phyloP scores from a whole-genome alignment of 495 filamentous ascomycete species.

The Neurospora pannonica region DNA sequence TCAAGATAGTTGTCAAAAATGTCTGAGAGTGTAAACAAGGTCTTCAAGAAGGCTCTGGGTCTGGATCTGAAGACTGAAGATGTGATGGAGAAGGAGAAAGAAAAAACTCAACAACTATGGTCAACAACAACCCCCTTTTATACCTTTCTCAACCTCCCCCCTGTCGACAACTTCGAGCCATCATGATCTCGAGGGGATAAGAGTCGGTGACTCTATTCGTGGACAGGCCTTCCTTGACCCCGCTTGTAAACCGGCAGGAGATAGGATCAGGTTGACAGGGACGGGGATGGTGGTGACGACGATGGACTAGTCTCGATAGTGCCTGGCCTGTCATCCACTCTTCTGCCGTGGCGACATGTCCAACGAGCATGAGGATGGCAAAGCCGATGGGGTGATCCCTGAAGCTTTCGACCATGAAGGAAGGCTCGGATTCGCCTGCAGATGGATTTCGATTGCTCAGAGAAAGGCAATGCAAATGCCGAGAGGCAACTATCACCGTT shows the following conservation, averaged over 20 bases:
- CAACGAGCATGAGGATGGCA: constrained; percentile 24
- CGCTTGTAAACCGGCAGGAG: constrained; percentile 30
- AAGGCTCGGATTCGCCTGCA: constrained; percentile 28
- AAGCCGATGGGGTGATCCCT: constrained; percentile 28
- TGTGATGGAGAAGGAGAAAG: constrained; percentile 49
- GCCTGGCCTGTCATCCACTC: constrained; percentile 31
- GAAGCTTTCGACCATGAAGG: constrained; percentile 21
- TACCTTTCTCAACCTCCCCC: constrained; percentile 39
- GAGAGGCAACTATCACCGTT: constrained; percentile 25
- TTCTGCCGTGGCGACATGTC: constrained; percentile 44
- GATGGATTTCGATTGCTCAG: constrained; percentile 35
- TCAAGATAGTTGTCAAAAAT: neutral
- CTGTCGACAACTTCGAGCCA: constrained; percentile 17
- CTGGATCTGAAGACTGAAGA: constrained; percentile 24
- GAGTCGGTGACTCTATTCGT: constrained; percentile 39
- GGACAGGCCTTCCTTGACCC: constrained; percentile 31
- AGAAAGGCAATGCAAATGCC: constrained; percentile 34
- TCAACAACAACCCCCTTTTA: constrained; percentile 49
- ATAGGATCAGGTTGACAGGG: constrained; percentile 16
- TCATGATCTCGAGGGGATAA: constrained; percentile 38
- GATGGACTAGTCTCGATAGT: constrained; percentile 16
- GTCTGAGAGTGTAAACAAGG: constrained; percentile 5
- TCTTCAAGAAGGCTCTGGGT: constrained; percentile 4
- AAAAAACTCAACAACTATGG: constrained; percentile 28
- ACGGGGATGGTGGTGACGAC: constrained; percentile 26